Evolutionary conservation across 768 basidiomycete genomes (phyloP).

Genomic region (Hysterangium stoloniferum): DNA sequence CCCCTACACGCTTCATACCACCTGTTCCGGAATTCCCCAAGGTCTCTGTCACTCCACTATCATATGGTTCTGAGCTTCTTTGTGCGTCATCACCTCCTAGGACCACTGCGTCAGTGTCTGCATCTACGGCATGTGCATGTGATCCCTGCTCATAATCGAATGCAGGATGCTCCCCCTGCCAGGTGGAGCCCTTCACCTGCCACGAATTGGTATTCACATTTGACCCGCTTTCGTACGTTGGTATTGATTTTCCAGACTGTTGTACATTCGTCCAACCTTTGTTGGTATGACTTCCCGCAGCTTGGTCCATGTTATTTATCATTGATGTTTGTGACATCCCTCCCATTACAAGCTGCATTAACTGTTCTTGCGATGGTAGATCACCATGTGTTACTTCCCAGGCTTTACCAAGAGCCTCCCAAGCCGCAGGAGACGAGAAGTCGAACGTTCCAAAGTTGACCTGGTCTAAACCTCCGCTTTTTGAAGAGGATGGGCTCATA

Average conservation of each 20-base stretch:
- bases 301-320: not conserved
- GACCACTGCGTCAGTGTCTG: slow-evolving; percentile 50
- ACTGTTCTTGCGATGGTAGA: slow-evolving; percentile 62
- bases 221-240: slow-evolving; percentile 9
- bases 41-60: slow-evolving; percentile 11
- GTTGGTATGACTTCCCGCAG: not conserved
- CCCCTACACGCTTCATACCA: slow-evolving; percentile 65
- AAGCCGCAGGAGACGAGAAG: slow-evolving; percentile 62
- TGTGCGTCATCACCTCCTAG: slow-evolving; percentile 40
- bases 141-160: slow-evolving; percentile 22
- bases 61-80: not conserved
- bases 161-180: slow-evolving; percentile 24
- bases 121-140: slow-evolving; percentile 23
- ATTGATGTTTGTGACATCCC: slow-evolving; percentile 24
- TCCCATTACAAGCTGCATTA: slow-evolving; percentile 57
- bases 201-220: slow-evolving; percentile 17
- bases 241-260: slow-evolving; percentile 11
- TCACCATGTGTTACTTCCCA: slow-evolving; percentile 66
- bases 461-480: slow-evolving; percentile 42
- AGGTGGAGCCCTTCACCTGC: slow-evolving; percentile 28
- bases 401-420: slow-evolving; percentile 75
- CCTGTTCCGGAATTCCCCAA: slow-evolving; percentile 26
- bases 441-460: slow-evolving; percentile 72
- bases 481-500: slow-evolving; percentile 22
- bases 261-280: slow-evolving; percentile 5